phyloP scores from a whole-genome alignment of 345 rosid genomes.

The Limnanthes douglasii region DNA sequence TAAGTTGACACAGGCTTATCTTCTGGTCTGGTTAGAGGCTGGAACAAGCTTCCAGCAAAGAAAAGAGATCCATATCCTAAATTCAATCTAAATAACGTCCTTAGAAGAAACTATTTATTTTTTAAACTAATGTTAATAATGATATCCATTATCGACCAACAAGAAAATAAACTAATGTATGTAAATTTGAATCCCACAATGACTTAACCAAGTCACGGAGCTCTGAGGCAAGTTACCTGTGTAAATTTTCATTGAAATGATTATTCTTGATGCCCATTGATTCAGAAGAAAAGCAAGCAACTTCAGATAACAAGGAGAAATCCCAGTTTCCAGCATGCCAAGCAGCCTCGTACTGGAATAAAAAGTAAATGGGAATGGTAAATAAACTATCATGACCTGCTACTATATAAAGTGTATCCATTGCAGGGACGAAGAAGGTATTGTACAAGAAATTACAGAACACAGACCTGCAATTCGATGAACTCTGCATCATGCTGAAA shows the following conservation, averaged over 20 bases:
- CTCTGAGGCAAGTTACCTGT: conserved; percentile 32
- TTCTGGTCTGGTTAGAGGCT: too few relatives aligned
- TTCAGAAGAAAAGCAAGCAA: conserved; percentile 23
- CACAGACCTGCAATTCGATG: conserved; percentile 71
- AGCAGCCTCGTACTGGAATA: conserved; percentile 88
- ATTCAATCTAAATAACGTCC: too few relatives aligned
- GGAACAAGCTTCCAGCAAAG: too few relatives aligned
- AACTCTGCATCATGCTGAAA: conserved; percentile 69
- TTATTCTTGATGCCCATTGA: conserved; percentile 27
- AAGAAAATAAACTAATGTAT: too few relatives aligned
- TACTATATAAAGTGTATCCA: neutral
- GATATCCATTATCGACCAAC: too few relatives aligned
- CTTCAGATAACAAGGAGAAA: conserved; percentile 48
- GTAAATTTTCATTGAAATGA: conserved; percentile 69
- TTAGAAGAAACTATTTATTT: too few relatives aligned
- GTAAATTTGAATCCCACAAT: too few relatives aligned
- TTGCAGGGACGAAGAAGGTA: neutral
- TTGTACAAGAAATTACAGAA: conserved; percentile 2
- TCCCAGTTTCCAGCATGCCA: conserved; percentile 99
- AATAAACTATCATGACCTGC: neutral
- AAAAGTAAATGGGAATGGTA: conserved; percentile 2
- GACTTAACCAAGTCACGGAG: too few relatives aligned
- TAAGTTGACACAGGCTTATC: too few relatives aligned
- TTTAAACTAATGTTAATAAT: too few relatives aligned
- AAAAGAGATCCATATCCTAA: too few relatives aligned